These are phyloP conservation scores for Solanum virginianum DNA, from an alignment of 257 asterid genomes.

Conservation along the genomic window DNA sequence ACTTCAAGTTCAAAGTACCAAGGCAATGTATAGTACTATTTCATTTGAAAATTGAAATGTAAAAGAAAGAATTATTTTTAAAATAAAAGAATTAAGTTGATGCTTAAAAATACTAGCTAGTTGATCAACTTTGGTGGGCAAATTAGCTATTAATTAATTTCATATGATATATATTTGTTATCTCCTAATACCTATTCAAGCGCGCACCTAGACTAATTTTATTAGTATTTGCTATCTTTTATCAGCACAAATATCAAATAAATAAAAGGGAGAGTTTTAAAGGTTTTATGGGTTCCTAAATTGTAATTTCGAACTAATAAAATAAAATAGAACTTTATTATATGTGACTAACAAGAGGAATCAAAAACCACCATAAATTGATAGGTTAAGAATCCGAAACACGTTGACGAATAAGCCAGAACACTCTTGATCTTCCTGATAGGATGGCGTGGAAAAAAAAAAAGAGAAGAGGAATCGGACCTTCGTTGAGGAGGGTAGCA, in stretches of 20 bases:
- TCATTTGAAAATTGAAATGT: neutral
- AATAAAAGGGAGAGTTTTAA: neutral
- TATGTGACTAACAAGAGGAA: neutral
- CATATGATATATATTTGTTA: neutral
- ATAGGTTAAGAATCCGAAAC: neutral
- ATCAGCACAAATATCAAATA: neutral
- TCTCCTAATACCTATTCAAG: neutral
- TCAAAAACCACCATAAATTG: neutral
- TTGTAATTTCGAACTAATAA: too few relatives aligned
- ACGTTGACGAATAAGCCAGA: fast-evolving
- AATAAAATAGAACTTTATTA: neutral
- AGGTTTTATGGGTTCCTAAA: neutral
- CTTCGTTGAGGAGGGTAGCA: fast-evolving
- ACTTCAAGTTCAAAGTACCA: neutral
- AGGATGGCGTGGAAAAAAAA: fast-evolving
- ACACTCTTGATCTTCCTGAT: neutral
- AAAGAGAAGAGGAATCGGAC: neutral
- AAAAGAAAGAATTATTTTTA: neutral
- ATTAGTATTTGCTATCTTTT: neutral
- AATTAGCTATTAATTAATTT: neutral
- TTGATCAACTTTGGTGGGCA: neutral
- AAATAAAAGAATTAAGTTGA: neutral
- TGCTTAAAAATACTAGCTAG: neutral
- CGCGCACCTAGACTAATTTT: neutral
- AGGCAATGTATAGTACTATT: neutral